phyloP scores from a whole-genome alignment of 179 eudicot genomes.

The Patellifolia procumbens region DNA sequence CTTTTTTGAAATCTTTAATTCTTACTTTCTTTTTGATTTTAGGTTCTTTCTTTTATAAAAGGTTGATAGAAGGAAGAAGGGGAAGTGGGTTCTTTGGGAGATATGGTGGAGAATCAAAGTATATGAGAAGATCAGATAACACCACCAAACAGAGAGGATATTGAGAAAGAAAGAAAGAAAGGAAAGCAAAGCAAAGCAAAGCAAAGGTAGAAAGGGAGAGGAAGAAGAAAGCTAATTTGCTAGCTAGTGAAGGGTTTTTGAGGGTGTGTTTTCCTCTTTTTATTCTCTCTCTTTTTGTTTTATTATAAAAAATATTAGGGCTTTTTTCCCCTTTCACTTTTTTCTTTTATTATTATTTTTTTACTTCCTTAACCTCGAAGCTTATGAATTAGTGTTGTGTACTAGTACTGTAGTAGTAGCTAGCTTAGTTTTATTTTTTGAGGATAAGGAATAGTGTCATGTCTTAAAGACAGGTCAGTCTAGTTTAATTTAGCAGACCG shows the following conservation, averaged over 20 bases:
- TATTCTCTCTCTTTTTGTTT: constrained; percentile 28
- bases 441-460: too few species aligned
- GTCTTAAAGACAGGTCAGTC: too few species aligned
- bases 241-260: constrained; percentile 21
- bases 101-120: constrained; percentile 70
- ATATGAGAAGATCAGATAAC: constrained; percentile 37
- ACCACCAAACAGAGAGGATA: constrained; percentile 27
- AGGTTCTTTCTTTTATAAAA: constrained; percentile 56
- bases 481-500: too few species aligned
- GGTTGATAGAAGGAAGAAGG: constrained; percentile 39
- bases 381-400: constrained; percentile 34
- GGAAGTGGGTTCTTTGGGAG: constrained; percentile 34
- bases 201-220: constrained; percentile 29
- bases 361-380: constrained; percentile 39
- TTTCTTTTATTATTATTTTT: neutral
- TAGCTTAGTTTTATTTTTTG: neutral
- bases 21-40: constrained; percentile 15
- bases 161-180: constrained; percentile 30
- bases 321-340: neutral
- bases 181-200: constrained; percentile 26
- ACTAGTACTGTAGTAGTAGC: neutral
- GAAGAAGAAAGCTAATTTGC: neutral
- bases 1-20: constrained; percentile 21
- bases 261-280: constrained; percentile 28
- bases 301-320: constrained; percentile 25